Conservation (phyloP, 352 stramenopile species). For the Phytophthora pini region DNA sequence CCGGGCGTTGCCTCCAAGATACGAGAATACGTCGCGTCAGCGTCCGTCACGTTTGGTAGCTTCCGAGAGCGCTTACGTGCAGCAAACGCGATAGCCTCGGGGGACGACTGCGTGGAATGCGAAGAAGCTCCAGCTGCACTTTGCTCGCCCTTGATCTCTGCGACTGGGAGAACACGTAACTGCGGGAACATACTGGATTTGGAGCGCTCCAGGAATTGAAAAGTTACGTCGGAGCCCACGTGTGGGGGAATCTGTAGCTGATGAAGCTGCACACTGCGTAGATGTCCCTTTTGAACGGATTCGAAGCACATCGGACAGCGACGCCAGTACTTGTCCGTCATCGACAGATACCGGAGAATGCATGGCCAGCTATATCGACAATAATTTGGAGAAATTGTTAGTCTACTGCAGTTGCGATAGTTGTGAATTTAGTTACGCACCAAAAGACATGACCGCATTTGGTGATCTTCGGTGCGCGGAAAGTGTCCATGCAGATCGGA, state of each 20-base stretch:
- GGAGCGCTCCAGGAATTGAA: conserved; percentile 77
- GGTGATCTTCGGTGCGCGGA: conserved; percentile 86
- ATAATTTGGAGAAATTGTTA: conserved; percentile 7
- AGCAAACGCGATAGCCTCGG: conserved; percentile 32
- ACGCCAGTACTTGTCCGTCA: conserved; percentile 90
- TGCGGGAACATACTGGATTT: conserved; percentile 79
- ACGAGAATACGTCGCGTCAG: conserved; percentile 68
- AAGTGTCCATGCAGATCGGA: conserved; percentile 84
- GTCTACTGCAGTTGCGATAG: neutral
- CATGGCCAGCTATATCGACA: conserved; percentile 71
- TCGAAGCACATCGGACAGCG: conserved; percentile 91
- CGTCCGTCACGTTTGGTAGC: conserved; percentile 73
- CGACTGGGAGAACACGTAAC: conserved; percentile 35
- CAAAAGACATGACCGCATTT: conserved; percentile 89
- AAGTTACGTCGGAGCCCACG: conserved; percentile 58
- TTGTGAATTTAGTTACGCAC: conserved; percentile 30
- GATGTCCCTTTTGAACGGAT: conserved; percentile 81
- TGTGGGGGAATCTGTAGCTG: conserved; percentile 62
- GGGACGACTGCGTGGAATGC: conserved; percentile 6
- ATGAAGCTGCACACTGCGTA: conserved; percentile 77
- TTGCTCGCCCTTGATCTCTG: conserved; percentile 12
- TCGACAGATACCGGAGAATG: conserved; percentile 82
- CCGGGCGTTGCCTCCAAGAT: conserved; percentile 76
- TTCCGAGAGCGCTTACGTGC: conserved; percentile 49
- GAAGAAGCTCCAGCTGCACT: neutral